Percentiles rank a stretch among this genome's conserved stretches.
Conservation (phyloP, 768 basidiomycete species). For the Phanerodontia chrysosporium region DNA sequence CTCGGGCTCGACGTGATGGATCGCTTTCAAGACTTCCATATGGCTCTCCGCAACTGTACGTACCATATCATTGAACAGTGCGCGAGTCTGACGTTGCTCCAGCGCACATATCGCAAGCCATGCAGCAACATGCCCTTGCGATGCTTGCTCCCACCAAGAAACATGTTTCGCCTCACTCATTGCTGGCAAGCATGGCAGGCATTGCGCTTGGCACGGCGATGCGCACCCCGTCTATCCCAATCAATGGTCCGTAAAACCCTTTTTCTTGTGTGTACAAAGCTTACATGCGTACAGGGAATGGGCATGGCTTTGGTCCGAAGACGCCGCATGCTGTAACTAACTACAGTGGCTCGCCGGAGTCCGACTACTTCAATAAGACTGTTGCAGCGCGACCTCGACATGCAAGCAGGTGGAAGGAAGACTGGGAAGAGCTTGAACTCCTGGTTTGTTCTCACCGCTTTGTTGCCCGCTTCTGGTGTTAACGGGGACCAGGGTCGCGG, state of each 20-base stretch:
- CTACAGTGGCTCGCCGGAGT: constrained; percentile 54
- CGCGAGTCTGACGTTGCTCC: not conserved
- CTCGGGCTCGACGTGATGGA: constrained; percentile 65
- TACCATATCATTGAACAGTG: not conserved
- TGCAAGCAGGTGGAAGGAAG: constrained; percentile 82
- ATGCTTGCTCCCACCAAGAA: constrained; percentile 64
- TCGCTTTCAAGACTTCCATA: constrained; percentile 48
- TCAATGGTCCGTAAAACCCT: constrained; percentile 19
- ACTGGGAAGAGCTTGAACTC: constrained; percentile 91
- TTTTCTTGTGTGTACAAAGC: not conserved
- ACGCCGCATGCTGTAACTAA: constrained; percentile 36
- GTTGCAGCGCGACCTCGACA: constrained; percentile 36
- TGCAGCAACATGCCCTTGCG: constrained; percentile 48
- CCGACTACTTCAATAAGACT: constrained; percentile 54
- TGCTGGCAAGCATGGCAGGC: constrained; percentile 56
- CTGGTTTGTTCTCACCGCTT: constrained; percentile 43
- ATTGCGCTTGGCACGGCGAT: constrained; percentile 6
- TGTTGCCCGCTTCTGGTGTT: constrained; percentile 2
- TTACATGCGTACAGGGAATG: not conserved
- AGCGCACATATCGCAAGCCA: constrained; percentile 51
- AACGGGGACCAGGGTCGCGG: constrained; percentile 64
- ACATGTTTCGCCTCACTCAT: constrained; percentile 48
- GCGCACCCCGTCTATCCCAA: constrained; percentile 23
- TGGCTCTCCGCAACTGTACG: constrained; percentile 56
- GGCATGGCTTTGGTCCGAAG: constrained; percentile 33